phyloP scores from a whole-genome alignment of 805 yeast species.

The Suhomyces vadensis region DNA sequence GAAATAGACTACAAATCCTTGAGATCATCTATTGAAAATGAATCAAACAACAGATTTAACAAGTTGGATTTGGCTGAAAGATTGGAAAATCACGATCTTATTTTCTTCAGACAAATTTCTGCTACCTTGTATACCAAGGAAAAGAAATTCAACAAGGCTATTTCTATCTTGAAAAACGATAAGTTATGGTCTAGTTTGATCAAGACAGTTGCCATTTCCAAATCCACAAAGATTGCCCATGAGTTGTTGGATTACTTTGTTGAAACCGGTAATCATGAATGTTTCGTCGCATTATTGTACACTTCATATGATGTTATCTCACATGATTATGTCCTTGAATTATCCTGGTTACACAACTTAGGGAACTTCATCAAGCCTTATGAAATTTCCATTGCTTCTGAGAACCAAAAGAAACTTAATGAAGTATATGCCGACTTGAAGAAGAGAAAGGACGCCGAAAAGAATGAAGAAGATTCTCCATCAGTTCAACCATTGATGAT shows the following conservation, averaged over 20 bases:
- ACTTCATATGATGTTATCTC: slow-evolving; percentile 78
- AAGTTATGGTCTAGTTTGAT: slow-evolving; percentile 94
- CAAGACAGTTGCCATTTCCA: slow-evolving; percentile 84
- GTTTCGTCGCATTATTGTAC: slow-evolving; percentile 86
- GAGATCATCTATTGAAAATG: slow-evolving; percentile 75
- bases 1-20: slow-evolving; percentile 94
- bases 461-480: slow-evolving; percentile 45
- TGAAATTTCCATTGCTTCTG: slow-evolving; percentile 79
- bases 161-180: slow-evolving; percentile 85
- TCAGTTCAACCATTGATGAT: slow-evolving; percentile 70
- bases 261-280: slow-evolving; percentile 94
- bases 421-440: slow-evolving; percentile 70
- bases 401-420: slow-evolving; percentile 66
- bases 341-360: slow-evolving; percentile 87
- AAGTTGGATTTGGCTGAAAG: slow-evolving; percentile 89
- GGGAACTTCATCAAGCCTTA: slow-evolving; percentile 89
- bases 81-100: slow-evolving; percentile 84
- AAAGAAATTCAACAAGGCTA: slow-evolving; percentile 89
- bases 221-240: slow-evolving; percentile 77
- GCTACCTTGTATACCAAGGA: slow-evolving; percentile 92
- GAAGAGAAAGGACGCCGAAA: slow-evolving; percentile 63
- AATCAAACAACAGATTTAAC: slow-evolving; percentile 84
- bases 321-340: slow-evolving; percentile 82
- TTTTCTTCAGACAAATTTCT: slow-evolving; percentile 95
- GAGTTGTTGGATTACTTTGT: slow-evolving; percentile 89